Evolutionary conservation across 768 basidiomycete genomes (phyloP).

Genomic region (Suillus spraguei): DNA sequence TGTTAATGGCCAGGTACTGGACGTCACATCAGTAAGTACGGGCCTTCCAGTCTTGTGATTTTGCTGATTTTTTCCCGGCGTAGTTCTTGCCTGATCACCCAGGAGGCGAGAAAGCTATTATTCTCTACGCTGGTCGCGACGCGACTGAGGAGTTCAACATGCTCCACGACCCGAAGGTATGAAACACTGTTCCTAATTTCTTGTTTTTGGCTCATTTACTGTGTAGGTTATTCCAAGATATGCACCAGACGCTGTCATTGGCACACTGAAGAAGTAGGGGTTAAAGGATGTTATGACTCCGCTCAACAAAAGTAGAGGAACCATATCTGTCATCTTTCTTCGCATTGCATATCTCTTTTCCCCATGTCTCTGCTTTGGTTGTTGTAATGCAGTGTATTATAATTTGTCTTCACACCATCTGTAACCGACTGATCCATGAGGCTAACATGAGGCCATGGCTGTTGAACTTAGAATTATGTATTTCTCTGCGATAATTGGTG

Average conservation of each 20-base stretch:
- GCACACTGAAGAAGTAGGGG: slow-evolving; percentile 66
- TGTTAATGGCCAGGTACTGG: slow-evolving; percentile 85
- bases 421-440: not conserved
- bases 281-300: not conserved
- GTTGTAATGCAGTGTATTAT: slow-evolving; percentile 10
- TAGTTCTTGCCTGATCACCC: slow-evolving; percentile 88
- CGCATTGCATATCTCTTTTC: slow-evolving; percentile 11
- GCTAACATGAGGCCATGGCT: slow-evolving; percentile 1
- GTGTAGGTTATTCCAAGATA: slow-evolving; percentile 78
- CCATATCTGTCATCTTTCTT: not conserved
- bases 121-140: slow-evolving; percentile 89
- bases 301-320: slow-evolving; percentile 7
- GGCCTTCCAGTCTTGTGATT: not conserved
- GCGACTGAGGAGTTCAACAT: slow-evolving; percentile 96
- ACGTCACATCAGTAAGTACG: slow-evolving; percentile 66
- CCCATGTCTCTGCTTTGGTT: no score
- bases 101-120: slow-evolving; percentile 88
- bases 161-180: slow-evolving; percentile 83
- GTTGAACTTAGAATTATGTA: no score
- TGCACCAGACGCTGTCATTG: slow-evolving; percentile 83
- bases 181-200: not conserved
- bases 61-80: slow-evolving; percentile 5
- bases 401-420: slow-evolving; percentile 12
- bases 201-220: not conserved
- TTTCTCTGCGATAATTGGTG: no score